Evolutionary conservation across 2,329 filamentous ascomycete genomes (phyloP).

Genomic region (Trichoderma simmonsii): DNA sequence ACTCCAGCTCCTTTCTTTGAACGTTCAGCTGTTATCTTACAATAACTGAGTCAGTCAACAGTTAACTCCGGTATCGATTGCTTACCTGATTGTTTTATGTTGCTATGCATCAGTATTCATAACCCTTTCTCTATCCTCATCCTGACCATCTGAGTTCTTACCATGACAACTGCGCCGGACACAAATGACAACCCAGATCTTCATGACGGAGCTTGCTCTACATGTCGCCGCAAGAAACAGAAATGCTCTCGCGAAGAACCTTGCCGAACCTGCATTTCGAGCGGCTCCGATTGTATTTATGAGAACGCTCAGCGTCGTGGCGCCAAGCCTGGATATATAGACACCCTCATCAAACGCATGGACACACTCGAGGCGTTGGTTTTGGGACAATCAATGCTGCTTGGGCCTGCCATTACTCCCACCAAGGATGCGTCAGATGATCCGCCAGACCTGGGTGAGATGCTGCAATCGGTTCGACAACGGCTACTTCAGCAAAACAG

Average conservation of each 20-base stretch:
- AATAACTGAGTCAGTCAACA: not conserved
- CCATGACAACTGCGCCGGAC: not conserved
- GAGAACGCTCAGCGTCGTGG: constrained; percentile 19
- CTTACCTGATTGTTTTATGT: not conserved
- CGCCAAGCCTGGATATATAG: constrained; percentile 19
- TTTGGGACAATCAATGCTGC: constrained; percentile 19
- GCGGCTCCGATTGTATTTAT: constrained; percentile 16
- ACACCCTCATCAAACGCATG: constrained; percentile 18
- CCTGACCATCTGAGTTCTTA: not conserved
- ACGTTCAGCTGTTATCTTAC: not conserved
- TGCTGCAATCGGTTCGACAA: constrained; percentile 10
- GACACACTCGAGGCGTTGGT: constrained; percentile 20
- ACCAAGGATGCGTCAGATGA: not conserved
- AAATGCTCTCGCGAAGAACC: constrained; percentile 19
- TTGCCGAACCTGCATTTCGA: constrained; percentile 16
- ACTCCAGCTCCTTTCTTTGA: not conserved
- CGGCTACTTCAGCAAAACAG: constrained; percentile 13
- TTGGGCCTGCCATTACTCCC: not conserved
- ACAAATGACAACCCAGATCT: not conserved
- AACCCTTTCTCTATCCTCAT: not conserved
- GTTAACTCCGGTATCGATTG: not conserved
- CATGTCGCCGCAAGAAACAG: constrained; percentile 20
- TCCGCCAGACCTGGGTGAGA: constrained; percentile 6
- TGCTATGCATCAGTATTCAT: not conserved
- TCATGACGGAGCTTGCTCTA: constrained; percentile 17